Base-by-base conservation (phyloP, 1,284 basidiomycete genomes). In the Exobasidium cylindrosporum region DNA sequence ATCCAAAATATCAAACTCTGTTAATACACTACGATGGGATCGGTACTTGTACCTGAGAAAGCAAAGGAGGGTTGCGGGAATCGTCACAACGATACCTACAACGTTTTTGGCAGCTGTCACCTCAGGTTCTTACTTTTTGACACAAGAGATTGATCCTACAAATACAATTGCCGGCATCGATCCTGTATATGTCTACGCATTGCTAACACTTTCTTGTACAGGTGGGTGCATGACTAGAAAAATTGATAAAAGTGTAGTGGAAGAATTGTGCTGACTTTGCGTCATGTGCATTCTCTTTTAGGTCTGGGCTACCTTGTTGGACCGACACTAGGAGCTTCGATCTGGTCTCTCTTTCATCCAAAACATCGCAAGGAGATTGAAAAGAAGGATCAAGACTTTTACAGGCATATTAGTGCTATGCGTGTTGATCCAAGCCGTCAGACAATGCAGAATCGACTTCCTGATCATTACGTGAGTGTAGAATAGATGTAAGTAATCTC, bases 401-500 rank as follows among this genome's bases (percentile, higher is more conserved):
- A 65, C 58, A 59, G 72, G 11, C 72, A 74, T 45, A 75, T 78
- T 64, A 70, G 66, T 52, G 45, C 64, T 0, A 71, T 69, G 35
- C 55, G 77, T 17, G 75, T 71, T 17, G 76, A 78, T 46, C 74
- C 77, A 1, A 67, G 68, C 4, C 53, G 72, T 3, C 76, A 77
- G 49, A 68, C 69, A 7, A 65, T 78, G 45, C 77, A 78, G 63
- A 78, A 78, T 53, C 71, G 72, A 1, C 64, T 77, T 14, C 76
- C 76, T 1, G 76, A 78, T 31, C 76, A 72, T 64, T 78, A 78
- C 26, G 35, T 40, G 17, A 40, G 35, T 40, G 35, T 17, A 40
- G 35, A 40, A 24, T 54, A 11, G 28, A 10, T 54, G 11, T 26
- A 29, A 13, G 7, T 55, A 21, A 7, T 56, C 45, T 57, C 28